Evolutionary conservation across 1,284 basidiomycete species (phyloP).

Genomic region (Austroboletus olivaceoglutinosus): DNA sequence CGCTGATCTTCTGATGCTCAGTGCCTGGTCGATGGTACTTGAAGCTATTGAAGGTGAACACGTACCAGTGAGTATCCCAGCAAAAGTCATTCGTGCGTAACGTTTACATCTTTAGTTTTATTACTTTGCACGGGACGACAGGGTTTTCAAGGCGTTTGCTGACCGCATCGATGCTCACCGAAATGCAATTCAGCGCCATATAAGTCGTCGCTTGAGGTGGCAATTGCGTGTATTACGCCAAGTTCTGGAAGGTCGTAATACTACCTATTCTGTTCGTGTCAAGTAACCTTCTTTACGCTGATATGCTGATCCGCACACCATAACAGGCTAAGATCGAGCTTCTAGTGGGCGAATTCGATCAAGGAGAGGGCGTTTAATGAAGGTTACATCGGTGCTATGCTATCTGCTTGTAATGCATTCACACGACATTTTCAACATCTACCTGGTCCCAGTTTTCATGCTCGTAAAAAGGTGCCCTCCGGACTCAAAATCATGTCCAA

Average conservation of each 20-base stretch:
- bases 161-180: slow-evolving; percentile 58
- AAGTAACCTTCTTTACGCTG: neutral
- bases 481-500: slow-evolving; percentile 61
- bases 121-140: slow-evolving; percentile 79
- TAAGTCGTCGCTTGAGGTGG: slow-evolving; percentile 63
- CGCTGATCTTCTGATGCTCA: slow-evolving; percentile 69
- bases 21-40: slow-evolving; percentile 63
- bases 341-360: slow-evolving; percentile 58
- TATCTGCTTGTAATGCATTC: slow-evolving; percentile 3
- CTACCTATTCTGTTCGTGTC: slow-evolving; percentile 58
- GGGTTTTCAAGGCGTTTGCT: slow-evolving; percentile 68
- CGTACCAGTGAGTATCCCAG: slow-evolving; percentile 55
- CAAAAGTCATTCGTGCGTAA: neutral
- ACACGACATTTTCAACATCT: neutral
- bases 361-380: slow-evolving; percentile 50
- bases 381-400: neutral
- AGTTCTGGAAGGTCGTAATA: slow-evolving; percentile 61
- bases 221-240: slow-evolving; percentile 62
- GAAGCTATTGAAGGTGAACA: slow-evolving; percentile 51
- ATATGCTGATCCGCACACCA: slow-evolving; percentile 6
- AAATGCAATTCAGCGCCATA: slow-evolving; percentile 45
- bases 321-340: slow-evolving; percentile 66
- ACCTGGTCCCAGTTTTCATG: slow-evolving; percentile 31
- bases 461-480: slow-evolving; percentile 82
- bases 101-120: slow-evolving; percentile 49